Evolutionary conservation across 2,329 filamentous ascomycete genomes (phyloP).

Genomic region (Madurella fahalii): DNA sequence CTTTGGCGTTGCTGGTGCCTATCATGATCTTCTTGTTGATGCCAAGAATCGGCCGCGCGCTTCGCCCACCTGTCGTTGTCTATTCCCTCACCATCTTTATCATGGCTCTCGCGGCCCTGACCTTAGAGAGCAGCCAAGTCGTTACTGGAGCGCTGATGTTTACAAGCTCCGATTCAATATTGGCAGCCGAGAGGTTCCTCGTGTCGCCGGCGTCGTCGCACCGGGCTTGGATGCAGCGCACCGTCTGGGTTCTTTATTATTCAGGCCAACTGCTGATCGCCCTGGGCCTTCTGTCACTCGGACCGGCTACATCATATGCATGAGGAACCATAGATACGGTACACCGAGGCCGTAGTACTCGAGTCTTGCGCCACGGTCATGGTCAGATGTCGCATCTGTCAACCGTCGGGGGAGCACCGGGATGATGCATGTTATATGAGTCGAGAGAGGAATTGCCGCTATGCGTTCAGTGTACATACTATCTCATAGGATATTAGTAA

Average conservation of each 20-base stretch:
- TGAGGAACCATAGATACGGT: no score
- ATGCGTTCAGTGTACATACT: no score
- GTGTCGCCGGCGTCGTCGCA: constrained; percentile 24
- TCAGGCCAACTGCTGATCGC: constrained; percentile 33
- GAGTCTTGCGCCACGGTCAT: no score
- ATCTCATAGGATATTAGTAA: no score
- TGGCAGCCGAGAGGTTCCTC: constrained; percentile 34
- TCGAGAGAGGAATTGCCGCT: no score
- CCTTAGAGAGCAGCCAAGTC: constrained; percentile 24
- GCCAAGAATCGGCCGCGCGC: constrained; percentile 23
- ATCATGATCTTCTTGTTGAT: constrained; percentile 29
- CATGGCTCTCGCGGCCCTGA: constrained; percentile 33
- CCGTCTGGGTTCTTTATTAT: constrained; percentile 37
- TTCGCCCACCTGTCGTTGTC: constrained; percentile 30
- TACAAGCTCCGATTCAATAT: constrained; percentile 32
- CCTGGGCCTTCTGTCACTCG: constrained; percentile 14
- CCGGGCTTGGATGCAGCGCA: constrained; percentile 31
- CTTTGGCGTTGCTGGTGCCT: constrained; percentile 25
- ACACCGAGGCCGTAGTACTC: no score
- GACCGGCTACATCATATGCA: no score
- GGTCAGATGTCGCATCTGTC: no score
- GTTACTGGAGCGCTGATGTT: constrained; percentile 32
- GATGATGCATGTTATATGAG: no score
- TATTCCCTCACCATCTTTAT: constrained; percentile 31
- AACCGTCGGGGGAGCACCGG: no score